phyloP scores from a whole-genome alignment of 2,329 filamentous ascomycete species.

The Cytospora paraplurivora region DNA sequence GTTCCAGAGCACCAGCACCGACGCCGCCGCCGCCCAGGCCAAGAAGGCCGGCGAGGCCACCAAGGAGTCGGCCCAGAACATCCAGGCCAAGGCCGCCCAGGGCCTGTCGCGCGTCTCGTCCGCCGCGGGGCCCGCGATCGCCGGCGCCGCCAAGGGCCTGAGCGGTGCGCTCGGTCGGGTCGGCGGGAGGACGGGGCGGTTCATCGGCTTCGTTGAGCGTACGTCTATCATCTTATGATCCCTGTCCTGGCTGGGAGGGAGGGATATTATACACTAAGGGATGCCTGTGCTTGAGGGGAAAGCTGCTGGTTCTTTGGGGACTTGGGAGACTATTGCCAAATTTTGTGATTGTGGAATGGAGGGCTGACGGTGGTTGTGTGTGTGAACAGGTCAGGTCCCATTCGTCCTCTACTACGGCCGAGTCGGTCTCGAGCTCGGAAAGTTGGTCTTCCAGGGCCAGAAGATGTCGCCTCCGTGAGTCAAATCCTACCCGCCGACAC shows the following conservation, averaged over 20 bases:
- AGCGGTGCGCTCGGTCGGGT: constrained; percentile 70
- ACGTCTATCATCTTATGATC: constrained; percentile 46
- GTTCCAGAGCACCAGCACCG: constrained; percentile 62
- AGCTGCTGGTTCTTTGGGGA: background rate
- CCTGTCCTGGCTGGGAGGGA: background rate
- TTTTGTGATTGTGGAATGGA: background rate
- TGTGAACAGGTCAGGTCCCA: constrained; percentile 72
- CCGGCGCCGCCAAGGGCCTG: constrained; percentile 69
- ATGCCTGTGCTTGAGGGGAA: background rate
- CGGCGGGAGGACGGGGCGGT: constrained; percentile 79
- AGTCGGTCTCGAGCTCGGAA: constrained; percentile 84
- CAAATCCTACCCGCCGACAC: background rate
- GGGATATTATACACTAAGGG: background rate
- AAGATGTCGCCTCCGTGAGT: constrained; percentile 96
- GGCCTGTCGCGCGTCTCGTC: constrained; percentile 81
- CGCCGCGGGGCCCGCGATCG: constrained; percentile 76
- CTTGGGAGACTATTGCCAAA: background rate
- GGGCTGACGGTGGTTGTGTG: constrained; percentile 8
- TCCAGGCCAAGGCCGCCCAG: constrained; percentile 70
- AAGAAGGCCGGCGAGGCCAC: constrained; percentile 48
- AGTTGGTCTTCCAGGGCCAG: constrained; percentile 83
- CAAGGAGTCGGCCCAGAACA: constrained; percentile 46
- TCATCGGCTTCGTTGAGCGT: constrained; percentile 86
- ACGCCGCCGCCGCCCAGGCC: constrained; percentile 43
- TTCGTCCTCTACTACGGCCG: constrained; percentile 88